Base-by-base conservation (phyloP, 2,329 filamentous ascomycete genomes). In the Didymosphaeria variabile region DNA sequence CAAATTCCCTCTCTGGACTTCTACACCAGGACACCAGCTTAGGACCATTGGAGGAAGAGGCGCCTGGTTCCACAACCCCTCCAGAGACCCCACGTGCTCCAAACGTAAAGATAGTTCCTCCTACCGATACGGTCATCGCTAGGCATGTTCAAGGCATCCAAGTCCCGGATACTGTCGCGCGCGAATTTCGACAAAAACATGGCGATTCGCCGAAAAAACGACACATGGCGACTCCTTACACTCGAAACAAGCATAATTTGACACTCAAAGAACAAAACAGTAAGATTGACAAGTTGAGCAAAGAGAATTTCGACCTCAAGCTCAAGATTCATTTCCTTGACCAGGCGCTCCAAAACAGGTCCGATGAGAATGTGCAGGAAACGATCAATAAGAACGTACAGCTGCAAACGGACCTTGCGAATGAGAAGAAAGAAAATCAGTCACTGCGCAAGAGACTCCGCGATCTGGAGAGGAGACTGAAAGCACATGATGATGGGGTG, bases 331-430 rank as follows among this genome's bases (percentile, higher is more conserved):
- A 97, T 84, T 99, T 97, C 74, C 86, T 99, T 52, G 96, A 94
- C 72, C 92, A 98, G 77, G 91, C 94, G 1, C 82, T 99, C 21
- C 93, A 97, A 78, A 95, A 94, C 74, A 87, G 96, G 45, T 97
- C 94, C 1, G 94, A 98, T 76, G 94, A 98, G 80, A 93, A 94
- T 65, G 90, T 99, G 76, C 97, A 97, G 80, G 94, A 97, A 77
- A 96, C 97, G 90, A 97, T 98, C 70, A 93, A 93, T 47, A 94
- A 97, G 79, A 99, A 97, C 71, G 94, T 98, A 5, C 93, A 97
- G 75, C 86, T 98, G 52, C 95, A 96, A 79, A 97, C 94, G 0
- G 92, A 92, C 62, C 87, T 97, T 47, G 89, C 94, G 3, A 92
- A 95, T 38, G 85, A 95, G 60, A 93, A 97, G 77, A 92, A 96